Evolutionary conservation across 208 protist species (phyloP).

Genomic region (Porcisia hertigi): DNA sequence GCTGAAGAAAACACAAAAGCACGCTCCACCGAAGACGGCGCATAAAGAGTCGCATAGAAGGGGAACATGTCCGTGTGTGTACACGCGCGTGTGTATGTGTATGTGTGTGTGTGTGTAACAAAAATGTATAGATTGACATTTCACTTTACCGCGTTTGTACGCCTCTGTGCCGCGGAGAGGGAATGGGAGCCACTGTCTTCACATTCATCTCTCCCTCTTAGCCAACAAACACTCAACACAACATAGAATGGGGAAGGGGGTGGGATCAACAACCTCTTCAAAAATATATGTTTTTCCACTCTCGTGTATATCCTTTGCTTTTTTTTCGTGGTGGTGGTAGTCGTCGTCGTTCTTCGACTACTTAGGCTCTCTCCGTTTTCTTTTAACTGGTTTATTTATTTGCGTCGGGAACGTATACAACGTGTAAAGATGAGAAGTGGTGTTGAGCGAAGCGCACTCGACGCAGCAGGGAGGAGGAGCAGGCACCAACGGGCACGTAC

Average conservation of each 20-base stretch:
- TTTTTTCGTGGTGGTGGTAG: no score
- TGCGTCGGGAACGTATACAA: background rate
- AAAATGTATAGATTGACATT: background rate
- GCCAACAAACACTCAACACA: no score
- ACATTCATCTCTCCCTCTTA: no score
- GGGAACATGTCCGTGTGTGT: background rate
- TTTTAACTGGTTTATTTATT: background rate
- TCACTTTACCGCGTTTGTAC: no score
- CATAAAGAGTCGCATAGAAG: background rate
- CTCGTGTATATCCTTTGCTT: no score
- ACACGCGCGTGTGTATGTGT: background rate
- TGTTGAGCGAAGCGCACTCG: background rate
- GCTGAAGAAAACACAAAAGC: background rate
- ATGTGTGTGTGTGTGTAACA: background rate
- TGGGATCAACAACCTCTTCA: background rate
- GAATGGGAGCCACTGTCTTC: background rate
- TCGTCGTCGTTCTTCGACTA: no score
- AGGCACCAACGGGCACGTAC: background rate
- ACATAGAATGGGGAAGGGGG: background rate
- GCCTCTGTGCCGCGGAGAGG: background rate
- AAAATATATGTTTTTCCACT: background rate
- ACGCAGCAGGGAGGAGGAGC: conserved; percentile 1
- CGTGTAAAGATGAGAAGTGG: background rate
- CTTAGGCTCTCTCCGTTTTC: background rate
- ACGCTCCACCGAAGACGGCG: background rate